These are phyloP conservation scores for Canariomyces notabilis DNA, from an alignment of 2,329 filamentous ascomycete species.

Conservation along the genomic window DNA sequence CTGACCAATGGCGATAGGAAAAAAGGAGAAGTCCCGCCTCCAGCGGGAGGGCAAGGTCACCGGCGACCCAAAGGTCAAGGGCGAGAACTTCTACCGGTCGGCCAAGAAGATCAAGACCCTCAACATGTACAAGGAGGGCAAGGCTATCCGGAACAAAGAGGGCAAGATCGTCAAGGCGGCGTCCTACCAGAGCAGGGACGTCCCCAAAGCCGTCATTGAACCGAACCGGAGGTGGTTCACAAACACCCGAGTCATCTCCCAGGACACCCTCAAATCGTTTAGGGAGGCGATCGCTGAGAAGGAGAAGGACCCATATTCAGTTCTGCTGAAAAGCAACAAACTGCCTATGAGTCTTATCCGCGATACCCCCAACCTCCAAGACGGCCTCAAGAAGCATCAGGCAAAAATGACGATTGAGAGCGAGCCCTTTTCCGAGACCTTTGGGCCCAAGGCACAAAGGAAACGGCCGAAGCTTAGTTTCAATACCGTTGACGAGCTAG, in stretches of 20 bases:
- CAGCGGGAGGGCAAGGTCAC: constrained; percentile 87
- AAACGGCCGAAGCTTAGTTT: constrained; percentile 89
- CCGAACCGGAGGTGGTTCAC: constrained; percentile 98
- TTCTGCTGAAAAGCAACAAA: constrained; percentile 95
- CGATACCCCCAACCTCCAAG: constrained; percentile 57
- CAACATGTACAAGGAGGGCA: constrained; percentile 87
- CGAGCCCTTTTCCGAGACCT: constrained; percentile 79
- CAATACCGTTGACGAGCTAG: constrained; percentile 75
- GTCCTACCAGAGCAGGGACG: constrained; percentile 61
- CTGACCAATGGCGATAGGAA: constrained; percentile 50
- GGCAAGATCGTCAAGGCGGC: constrained; percentile 71
- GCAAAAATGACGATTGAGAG: constrained; percentile 88
- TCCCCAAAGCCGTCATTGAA: constrained; percentile 81
- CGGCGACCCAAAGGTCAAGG: constrained; percentile 86
- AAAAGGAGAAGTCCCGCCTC: constrained; percentile 83
- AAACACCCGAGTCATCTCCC: constrained; percentile 83
- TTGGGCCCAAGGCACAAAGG: constrained; percentile 87
- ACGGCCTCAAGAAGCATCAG: constrained; percentile 85
- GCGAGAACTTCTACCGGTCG: constrained; percentile 95
- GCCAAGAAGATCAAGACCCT: constrained; percentile 86
- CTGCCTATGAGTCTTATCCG: constrained; percentile 91
- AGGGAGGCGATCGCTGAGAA: constrained; percentile 88
- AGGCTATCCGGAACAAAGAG: constrained; percentile 71
- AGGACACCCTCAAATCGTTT: constrained; percentile 82
- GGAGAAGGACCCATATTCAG: constrained; percentile 77